Evolutionary conservation across 495 filamentous ascomycete species (phyloP), one percentile per base, ranked within the genome.

Genomic region (Xylaria longipes): DNA sequence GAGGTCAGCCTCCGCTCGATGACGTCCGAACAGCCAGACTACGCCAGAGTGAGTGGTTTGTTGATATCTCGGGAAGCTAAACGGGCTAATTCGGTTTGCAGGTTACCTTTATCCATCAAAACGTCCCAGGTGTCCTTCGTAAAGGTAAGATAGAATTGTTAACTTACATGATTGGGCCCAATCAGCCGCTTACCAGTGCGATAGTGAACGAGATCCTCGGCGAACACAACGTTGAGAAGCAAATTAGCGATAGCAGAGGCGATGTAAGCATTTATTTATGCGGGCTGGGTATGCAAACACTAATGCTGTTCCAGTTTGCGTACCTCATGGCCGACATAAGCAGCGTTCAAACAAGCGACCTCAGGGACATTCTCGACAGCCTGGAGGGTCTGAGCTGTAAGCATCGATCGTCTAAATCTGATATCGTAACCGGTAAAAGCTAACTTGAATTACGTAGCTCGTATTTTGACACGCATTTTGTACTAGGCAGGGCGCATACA

Each of bases 321-420:
- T 99, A 98, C 79, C 85, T 98, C 71, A 97, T 99, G 96, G 96
- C 97, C 27, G 97, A 99, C 83, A 92, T 99, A 72, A 97, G 92
- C 82, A 85, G 92, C 67, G 94, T 97, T 75, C 90, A 92, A 76
- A 82, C 87, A 15, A 84, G 84, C 29, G 92, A 96, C 71, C 95
- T 98, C 80, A 94, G 93, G 82, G 91, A 93, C 67, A 85, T 99
- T 46, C 93, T 90, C 71, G 90, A 94, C 77, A 90, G 86, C 76
- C 85, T 99, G 54, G 95, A 98, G 77, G 87, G 85, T 68, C 84
- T 98, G 73, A 89, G 85, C 80, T 94, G 93, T 96, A 86, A 85
- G 93, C 83, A 14, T 25, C 65, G n/a, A 72, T 56, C 15, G 8
- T 54, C 41, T 45, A 5, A 65, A 54, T 35, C 50, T 68, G 33